Evolutionary conservation across 345 rosid species (phyloP), one percentile per base, ranked within the genome.

Genomic region (Nephelium lappaceum): DNA sequence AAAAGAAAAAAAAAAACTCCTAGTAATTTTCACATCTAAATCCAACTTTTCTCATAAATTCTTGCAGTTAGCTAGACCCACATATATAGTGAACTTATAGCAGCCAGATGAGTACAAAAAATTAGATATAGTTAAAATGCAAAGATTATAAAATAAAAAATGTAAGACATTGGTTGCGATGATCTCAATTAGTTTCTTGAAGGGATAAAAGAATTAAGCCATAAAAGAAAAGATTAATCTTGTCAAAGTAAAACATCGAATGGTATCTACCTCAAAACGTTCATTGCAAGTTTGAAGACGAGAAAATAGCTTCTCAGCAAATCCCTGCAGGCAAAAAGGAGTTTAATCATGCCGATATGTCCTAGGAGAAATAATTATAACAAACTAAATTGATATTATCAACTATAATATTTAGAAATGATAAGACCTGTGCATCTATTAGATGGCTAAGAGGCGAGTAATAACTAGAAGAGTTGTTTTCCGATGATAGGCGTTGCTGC

Each of bases 261-360:
- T 24, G 76, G 43, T 60, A 82, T 64, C 75, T 74, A 91, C 99
- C 97, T 96, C 97, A 85, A 92, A 82, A 43, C 93, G 92, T 82
- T 94, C 98, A 84, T 92, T 94, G 89, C 93, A 89, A 72, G 88
- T 82, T 86, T 92, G 95, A 80, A 96, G 98, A 73, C 94, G 97
- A 69, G 98, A 94, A 75, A 96, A 85, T 31, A 94, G 81, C 80
- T 71, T 94, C 88, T 96, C 99, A 58, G 90, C 93, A 75, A 89
- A 93, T 57, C 94, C 98, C 99, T 96, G 87, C 74, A 80, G 71
- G 66, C 45, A 47, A 77, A 80, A 74, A 21, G 60, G 31, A 25
- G 60, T 53, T 63, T 11, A 49, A 69, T 64, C 75, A 49, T 70
- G 64, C 49, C 63, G 72, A 16, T 24, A 14, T 49, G 45, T 38